Evolutionary conservation across 805 yeast species (phyloP).

Genomic region (Wickerhamiella nectarea): DNA sequence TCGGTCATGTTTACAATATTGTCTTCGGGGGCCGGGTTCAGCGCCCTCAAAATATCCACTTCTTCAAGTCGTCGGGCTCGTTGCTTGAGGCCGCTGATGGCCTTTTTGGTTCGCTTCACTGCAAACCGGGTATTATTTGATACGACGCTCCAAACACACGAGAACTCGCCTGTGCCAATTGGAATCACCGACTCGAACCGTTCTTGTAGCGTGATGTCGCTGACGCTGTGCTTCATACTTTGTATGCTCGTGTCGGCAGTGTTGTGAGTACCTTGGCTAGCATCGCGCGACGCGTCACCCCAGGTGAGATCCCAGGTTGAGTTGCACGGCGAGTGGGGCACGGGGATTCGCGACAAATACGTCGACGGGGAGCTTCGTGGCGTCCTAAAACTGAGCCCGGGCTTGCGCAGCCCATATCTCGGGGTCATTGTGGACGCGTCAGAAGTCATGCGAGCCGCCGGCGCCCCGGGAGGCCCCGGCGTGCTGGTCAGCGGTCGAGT

Average conservation of each 20-base stretch:
- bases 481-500: slow-evolving; percentile 6
- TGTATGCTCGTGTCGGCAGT: slow-evolving; percentile 5
- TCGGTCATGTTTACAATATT: slow-evolving; percentile 66
- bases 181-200: slow-evolving; percentile 53
- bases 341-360: neutral
- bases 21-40: slow-evolving; percentile 51
- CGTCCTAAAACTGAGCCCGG: slow-evolving; percentile 2
- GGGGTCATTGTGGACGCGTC: slow-evolving; percentile 10
- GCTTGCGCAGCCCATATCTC: slow-evolving; percentile 1
- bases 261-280: neutral
- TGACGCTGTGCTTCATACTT: slow-evolving; percentile 9
- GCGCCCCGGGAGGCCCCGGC: neutral
- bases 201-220: slow-evolving; percentile 27
- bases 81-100: slow-evolving; percentile 44
- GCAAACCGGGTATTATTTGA: slow-evolving; percentile 50
- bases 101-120: slow-evolving; percentile 70
- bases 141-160: slow-evolving; percentile 65
- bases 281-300: slow-evolving; percentile 5
- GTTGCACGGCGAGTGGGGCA: neutral
- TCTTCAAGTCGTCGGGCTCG: slow-evolving; percentile 55
- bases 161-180: slow-evolving; percentile 80
- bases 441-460: slow-evolving; percentile 1
- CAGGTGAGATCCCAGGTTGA: neutral
- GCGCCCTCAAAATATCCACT: slow-evolving; percentile 41
- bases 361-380: slow-evolving; percentile 1